phyloP scores from a whole-genome alignment of 2,329 filamentous ascomycete genomes.

The Huntiella abstrusa region DNA sequence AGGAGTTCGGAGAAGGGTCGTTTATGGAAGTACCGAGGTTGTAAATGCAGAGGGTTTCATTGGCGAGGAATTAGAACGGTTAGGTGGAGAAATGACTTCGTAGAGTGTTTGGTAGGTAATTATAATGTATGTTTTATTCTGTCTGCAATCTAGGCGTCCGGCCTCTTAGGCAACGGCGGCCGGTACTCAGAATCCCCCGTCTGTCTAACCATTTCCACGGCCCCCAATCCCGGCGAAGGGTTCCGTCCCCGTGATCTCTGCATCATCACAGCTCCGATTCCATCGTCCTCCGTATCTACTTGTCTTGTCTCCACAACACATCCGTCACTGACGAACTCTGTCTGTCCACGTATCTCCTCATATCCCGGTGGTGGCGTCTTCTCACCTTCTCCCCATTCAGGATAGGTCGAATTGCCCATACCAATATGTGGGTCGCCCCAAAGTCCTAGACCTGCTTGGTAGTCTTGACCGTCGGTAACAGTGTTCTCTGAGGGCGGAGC shows the following conservation, averaged over 20 bases:
- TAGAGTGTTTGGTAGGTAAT: too few species aligned
- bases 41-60: constrained; percentile 52
- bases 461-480: background rate
- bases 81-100: constrained; percentile 33
- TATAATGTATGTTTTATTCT: too few species aligned
- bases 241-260: too few species aligned
- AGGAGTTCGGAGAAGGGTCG: constrained; percentile 48
- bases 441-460: constrained; percentile 12
- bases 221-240: background rate
- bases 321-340: too few species aligned
- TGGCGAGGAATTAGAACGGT: constrained; percentile 39
- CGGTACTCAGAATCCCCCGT: background rate
- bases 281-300: too few species aligned
- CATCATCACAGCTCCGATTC: too few species aligned
- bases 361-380: background rate
- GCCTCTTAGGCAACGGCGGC: constrained; percentile 9
- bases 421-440: too few species aligned
- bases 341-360: background rate
- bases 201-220: background rate
- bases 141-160: background rate
- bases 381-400: too few species aligned
- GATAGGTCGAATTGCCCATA: too few species aligned
- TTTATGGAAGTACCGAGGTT: constrained; percentile 86
- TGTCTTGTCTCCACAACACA: too few species aligned
- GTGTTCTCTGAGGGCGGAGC: constrained; percentile 6